Base-by-base conservation (phyloP, 192 early-diverging fungal species). In the Coemansia sp. region DNA sequence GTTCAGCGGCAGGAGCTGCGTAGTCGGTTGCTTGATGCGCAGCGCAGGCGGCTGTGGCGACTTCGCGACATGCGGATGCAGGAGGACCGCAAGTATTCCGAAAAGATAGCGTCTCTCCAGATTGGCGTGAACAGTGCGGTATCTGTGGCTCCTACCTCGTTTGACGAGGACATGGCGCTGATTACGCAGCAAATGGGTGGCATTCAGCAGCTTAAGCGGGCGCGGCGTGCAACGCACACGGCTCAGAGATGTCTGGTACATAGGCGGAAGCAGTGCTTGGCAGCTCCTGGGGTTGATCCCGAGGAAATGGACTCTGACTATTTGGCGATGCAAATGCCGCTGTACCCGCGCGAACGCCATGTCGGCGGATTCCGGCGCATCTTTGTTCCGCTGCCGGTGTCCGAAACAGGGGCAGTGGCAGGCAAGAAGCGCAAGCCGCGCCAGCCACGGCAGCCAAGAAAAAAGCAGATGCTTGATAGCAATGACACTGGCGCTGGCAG, bases 231-330 rank as follows among this genome's bases (percentile, higher is more conserved):
- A 28, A 67, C 70, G 18, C 35, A 41, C 28, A 73, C 71, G 11
- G 74, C 75, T 34, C 74, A 83, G 65, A 65, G 62, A 37, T 76
- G 71, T 63, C 36, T 83, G 56, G 74, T 77, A 34, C 74, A 68
- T 48, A 64, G 48, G 59, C 71, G 80, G 17, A 73, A 71, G 65
- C 80, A 77, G 56, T 62, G 65, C 28, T 66, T 83, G 55, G 75
- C 72, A 3, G 72, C 41, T 11, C 55, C 80, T 28, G 80, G 75
- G 32, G 59, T 83, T 12, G 75, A 74, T 53, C 45, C 67, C 15
- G 68, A 66, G 35, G 80, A 83, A 45, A 83, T 83, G 80, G 80
- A 83, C 59, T 62, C 72, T 0, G 80, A 83, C 58, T 83, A 83
- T 52, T 2, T 38, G 36, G 80, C 71, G 0, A 83, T 83, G 80